Evolutionary conservation across 345 rosid species (phyloP).

Genomic region (Rubroshorea leprosula): DNA sequence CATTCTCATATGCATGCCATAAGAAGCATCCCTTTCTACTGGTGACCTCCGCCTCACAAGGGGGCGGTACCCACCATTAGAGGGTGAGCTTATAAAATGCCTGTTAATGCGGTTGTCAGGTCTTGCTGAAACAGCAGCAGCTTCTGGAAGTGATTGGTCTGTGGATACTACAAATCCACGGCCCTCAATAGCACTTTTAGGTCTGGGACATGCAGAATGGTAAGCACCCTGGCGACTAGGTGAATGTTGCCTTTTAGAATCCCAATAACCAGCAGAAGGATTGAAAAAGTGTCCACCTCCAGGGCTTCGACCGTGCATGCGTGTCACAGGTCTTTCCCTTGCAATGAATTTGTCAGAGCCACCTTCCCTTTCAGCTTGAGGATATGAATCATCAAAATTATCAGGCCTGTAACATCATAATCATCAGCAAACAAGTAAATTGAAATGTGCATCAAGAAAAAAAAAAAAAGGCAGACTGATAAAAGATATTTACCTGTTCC

Average conservation of each 20-base stretch:
- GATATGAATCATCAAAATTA: constrained; percentile 21
- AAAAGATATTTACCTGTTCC: constrained; percentile 38
- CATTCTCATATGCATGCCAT: constrained; percentile 17
- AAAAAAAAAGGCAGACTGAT: not conserved
- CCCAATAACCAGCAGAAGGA: constrained; percentile 12
- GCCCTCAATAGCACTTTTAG: constrained; percentile 24
- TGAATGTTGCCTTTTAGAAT: constrained; percentile 19
- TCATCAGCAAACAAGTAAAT: constrained; percentile 7
- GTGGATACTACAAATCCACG: constrained; percentile 23
- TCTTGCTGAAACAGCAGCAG: constrained; percentile 17
- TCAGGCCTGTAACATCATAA: constrained; percentile 33
- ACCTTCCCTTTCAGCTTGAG: constrained; percentile 23
- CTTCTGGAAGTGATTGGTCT: constrained; percentile 22
- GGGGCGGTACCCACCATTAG: constrained; percentile 23
- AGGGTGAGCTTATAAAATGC: constrained; percentile 28
- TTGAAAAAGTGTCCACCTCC: constrained; percentile 22
- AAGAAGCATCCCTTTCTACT: constrained; percentile 21
- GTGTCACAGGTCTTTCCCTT: constrained; percentile 33
- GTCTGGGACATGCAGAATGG: constrained; percentile 29
- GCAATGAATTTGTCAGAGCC: constrained; percentile 25
- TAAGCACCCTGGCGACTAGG: constrained; percentile 20
- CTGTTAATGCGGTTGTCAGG: constrained; percentile 29
- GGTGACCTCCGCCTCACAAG: constrained; percentile 25
- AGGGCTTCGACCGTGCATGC: constrained; percentile 31
- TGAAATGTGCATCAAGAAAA: not conserved